Percentiles rank a stretch among this genome's conserved stretches.
Evolutionary conservation across 108 stramenopile genomes (phyloP).

Genomic region (Aurantiochytrium sp.): DNA sequence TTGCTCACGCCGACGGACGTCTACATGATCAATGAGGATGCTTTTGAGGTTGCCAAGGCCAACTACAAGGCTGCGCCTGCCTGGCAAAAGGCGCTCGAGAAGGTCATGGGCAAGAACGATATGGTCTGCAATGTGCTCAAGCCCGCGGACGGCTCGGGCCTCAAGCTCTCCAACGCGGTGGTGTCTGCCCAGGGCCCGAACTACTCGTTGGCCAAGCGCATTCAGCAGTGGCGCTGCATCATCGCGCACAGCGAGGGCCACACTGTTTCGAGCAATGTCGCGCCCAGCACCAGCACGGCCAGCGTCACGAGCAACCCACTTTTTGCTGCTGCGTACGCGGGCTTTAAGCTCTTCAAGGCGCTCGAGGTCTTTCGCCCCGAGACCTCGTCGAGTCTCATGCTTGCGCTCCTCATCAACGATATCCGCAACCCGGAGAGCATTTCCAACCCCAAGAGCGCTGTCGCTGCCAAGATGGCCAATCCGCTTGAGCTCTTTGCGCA

Average conservation of each 20-base stretch:
- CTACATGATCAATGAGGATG: slow-evolving; percentile 82
- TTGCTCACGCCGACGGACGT: slow-evolving; percentile 96
- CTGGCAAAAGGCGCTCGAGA: slow-evolving; percentile 10
- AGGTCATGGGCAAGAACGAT: slow-evolving; percentile 42
- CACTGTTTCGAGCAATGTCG: slow-evolving; percentile 86
- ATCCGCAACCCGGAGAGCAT: slow-evolving; percentile 63
- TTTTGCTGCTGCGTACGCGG: slow-evolving; percentile 96
- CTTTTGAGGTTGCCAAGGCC: slow-evolving; percentile 62
- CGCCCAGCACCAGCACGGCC: slow-evolving; percentile 87
- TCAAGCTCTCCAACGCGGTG: slow-evolving; percentile 70
- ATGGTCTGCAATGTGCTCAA: slow-evolving; percentile 55
- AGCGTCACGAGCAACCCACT: slow-evolving; percentile 84
- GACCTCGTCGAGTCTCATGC: slow-evolving; percentile 93
- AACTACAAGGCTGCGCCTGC: slow-evolving; percentile 47
- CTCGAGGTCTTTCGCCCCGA: slow-evolving; percentile 93
- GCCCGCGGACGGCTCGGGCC: slow-evolving; percentile 18
- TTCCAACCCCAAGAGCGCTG: slow-evolving; percentile 55
- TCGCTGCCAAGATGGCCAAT: slow-evolving; percentile 62
- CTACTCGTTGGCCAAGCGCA: slow-evolving; percentile 89
- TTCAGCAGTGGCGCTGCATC: slow-evolving; percentile 96
- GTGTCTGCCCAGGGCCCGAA: slow-evolving; percentile 95
- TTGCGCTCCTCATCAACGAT: slow-evolving; percentile 81
- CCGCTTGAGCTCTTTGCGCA: slow-evolving; percentile 88
- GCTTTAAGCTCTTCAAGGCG: slow-evolving; percentile 88
- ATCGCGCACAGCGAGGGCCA: slow-evolving; percentile 75